Evolutionary conservation across 176 grass and related monocot genomes (phyloP).

Genomic region (Aechmea fasciata): DNA sequence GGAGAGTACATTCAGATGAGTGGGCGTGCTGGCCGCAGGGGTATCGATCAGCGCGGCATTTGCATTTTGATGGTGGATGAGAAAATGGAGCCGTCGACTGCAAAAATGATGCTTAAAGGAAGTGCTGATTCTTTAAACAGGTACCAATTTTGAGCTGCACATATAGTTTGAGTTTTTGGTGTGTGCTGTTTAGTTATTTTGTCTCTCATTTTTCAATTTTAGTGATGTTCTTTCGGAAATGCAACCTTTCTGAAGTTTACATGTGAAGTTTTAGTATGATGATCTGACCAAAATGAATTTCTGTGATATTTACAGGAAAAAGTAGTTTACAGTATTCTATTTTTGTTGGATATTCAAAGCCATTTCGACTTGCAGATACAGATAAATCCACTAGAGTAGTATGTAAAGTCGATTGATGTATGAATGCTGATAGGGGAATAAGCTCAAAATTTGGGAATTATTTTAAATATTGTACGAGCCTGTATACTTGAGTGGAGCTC

Average conservation of each 20-base stretch:
- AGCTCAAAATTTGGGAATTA: no score
- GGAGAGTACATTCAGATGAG: conserved; percentile 99
- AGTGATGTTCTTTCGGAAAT: not conserved
- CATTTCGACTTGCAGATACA: no score
- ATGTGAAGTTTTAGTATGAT: no score
- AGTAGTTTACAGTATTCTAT: no score
- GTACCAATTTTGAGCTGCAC: conserved; percentile 10
- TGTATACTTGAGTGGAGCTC: not conserved
- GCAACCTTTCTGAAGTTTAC: no score
- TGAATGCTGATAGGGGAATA: no score
- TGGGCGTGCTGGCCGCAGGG: conserved; percentile 82
- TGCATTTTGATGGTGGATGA: conserved; percentile 98
- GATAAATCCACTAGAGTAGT: no score
- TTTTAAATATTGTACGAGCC: no score
- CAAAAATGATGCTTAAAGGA: conserved; percentile 94
- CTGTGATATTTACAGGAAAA: no score
- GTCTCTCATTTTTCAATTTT: conserved; percentile 6
- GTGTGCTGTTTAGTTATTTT: not conserved
- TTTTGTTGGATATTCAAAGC: no score
- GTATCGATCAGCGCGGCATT: conserved; percentile 86
- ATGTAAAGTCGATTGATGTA: no score
- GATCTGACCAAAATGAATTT: no score
- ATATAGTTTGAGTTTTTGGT: not conserved
- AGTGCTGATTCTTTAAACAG: conserved; percentile 98
- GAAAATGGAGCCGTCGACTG: conserved; percentile 91